Evolutionary conservation across 108 stramenopile genomes (phyloP).

Genomic region (Cyclotella baltica): DNA sequence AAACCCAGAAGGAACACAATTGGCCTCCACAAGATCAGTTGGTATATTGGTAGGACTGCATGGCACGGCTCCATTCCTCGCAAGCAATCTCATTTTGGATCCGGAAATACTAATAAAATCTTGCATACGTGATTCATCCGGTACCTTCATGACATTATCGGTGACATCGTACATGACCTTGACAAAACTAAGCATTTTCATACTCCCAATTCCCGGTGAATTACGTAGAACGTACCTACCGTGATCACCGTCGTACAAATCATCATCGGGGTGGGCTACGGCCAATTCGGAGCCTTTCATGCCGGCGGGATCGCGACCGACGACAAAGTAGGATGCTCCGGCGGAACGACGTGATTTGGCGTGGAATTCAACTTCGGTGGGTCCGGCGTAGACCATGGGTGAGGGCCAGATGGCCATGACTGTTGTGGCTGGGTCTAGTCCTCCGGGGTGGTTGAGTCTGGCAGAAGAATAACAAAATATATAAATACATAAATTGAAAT

Average conservation of each 20-base stretch:
- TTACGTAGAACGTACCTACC: conserved; percentile 96
- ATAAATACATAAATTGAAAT: background rate
- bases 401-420: conserved; percentile 99
- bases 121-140: conserved; percentile 84
- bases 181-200: conserved; percentile 97
- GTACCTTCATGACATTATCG: conserved; percentile 96
- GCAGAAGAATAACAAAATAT: background rate
- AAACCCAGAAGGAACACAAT: conserved; percentile 97
- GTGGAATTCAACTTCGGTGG: conserved; percentile 98
- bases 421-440: conserved; percentile 94
- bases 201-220: conserved; percentile 93
- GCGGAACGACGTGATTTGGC: conserved; percentile 95
- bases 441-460: conserved; percentile 84
- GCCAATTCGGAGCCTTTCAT: conserved; percentile 95
- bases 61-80: conserved; percentile 93
- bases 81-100: conserved; percentile 95
- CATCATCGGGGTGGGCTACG: conserved; percentile 91
- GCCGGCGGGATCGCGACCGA: conserved; percentile 98
- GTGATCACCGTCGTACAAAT: conserved; percentile 97
- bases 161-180: conserved; percentile 98
- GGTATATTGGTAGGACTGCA: conserved; percentile 93
- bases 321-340: conserved; percentile 97
- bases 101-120: conserved; percentile 98
- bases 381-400: conserved; percentile 99
- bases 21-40: conserved; percentile 93